Conservation (phyloP, 192 early-diverging fungal genomes). For the Backusella westeae region DNA sequence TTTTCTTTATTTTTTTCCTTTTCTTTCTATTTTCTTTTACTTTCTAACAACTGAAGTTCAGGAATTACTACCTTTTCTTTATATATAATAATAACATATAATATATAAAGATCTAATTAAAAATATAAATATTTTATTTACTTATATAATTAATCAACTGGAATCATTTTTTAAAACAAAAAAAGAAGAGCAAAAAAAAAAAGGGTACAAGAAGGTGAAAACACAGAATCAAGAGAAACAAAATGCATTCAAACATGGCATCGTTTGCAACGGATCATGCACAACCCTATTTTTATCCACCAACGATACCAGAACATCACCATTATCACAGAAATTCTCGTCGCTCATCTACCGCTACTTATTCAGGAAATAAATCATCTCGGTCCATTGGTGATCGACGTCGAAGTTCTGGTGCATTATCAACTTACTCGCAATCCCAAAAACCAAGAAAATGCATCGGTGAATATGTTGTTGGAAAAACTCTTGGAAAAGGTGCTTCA, state of each 20-base stretch:
- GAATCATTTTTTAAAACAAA: background rate
- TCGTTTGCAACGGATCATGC: constrained; percentile 11
- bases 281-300: background rate
- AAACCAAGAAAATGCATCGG: constrained; percentile 43
- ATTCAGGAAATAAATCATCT: constrained; percentile 10
- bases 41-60: background rate
- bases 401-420: constrained; percentile 23
- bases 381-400: constrained; percentile 25
- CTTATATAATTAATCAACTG: background rate
- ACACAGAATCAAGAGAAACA: background rate
- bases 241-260: constrained; percentile 14
- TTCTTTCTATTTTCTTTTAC: constrained; percentile 14
- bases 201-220: background rate
- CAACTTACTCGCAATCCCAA: constrained; percentile 19
- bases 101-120: background rate
- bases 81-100: background rate
- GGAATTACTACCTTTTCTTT: background rate
- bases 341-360: constrained; percentile 12
- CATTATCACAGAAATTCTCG: constrained; percentile 8
- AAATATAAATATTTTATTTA: background rate
- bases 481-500: constrained; percentile 52
- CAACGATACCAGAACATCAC: constrained; percentile 7
- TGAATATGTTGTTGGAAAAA: constrained; percentile 48
- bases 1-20: constrained; percentile 8
- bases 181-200: background rate